Conservation (phyloP, 176 grass and related monocot species). For the Bonia amplexicaulis region DNA sequence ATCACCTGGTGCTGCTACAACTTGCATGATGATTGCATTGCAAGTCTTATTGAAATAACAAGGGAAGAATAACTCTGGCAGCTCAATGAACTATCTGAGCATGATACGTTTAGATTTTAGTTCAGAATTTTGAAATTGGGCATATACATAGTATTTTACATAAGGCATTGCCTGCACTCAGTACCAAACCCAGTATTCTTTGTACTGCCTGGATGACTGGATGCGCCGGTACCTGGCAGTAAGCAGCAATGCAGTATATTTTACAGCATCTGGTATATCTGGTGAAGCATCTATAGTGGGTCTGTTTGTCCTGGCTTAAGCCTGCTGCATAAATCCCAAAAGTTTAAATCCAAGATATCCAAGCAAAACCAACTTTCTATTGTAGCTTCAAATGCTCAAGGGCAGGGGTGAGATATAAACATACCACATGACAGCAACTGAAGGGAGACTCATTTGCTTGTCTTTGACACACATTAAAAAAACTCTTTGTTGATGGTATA, state of each 20-base stretch:
- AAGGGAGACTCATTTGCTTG: not conserved
- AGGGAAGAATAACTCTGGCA: not conserved
- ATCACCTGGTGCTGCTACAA: not conserved
- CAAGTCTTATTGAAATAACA: not conserved
- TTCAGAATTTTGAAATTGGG: not conserved
- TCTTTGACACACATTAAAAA: not conserved
- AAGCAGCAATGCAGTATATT: not conserved
- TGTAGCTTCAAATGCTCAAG: not conserved
- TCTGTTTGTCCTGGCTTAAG: not conserved
- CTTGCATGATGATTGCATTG: not conserved
- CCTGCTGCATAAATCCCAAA: not conserved
- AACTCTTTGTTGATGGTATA: not conserved
- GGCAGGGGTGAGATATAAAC: not conserved
- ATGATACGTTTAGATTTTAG: slow-evolving; percentile 13
- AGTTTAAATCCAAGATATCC: not conserved
- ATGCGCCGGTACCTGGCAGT: not conserved
- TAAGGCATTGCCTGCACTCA: not conserved
- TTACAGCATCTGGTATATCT: slow-evolving; percentile 4
- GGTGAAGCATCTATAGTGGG: not conserved
- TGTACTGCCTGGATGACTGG: not conserved
- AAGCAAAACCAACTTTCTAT: slow-evolving; percentile 5
- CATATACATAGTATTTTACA: slow-evolving; percentile 10
- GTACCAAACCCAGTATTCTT: not conserved
- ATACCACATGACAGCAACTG: not conserved
- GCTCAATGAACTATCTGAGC: slow-evolving; percentile 5